A percentile compares a stretch with the other conserved stretches of the same genome.
These are phyloP conservation scores for Rhizopus sp. DNA, from an alignment of 371 early-diverging fungal species.

Conservation along the genomic window DNA sequence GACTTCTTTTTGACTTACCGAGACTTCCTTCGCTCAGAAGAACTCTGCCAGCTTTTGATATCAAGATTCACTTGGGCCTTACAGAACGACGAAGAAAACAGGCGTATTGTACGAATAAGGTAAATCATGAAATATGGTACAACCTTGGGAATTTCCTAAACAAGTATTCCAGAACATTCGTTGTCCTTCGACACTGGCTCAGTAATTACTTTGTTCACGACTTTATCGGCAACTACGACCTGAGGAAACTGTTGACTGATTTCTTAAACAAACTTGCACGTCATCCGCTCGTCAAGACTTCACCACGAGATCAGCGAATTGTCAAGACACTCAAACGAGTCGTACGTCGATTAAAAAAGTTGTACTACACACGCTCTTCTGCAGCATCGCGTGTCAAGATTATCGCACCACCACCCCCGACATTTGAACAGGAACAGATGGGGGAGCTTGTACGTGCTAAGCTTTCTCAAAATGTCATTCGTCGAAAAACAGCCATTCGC, in stretches of 20 bases:
- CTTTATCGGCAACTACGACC: conserved; percentile 50
- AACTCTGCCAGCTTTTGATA: conserved; percentile 58
- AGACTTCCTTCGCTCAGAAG: conserved; percentile 59
- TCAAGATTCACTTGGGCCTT: conserved; percentile 65
- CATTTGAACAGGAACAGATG: conserved; percentile 32
- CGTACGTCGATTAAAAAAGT: conserved; percentile 45
- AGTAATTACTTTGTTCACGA: conserved; percentile 69
- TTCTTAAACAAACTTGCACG: conserved; percentile 46
- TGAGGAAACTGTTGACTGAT: conserved; percentile 46
- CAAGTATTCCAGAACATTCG: conserved; percentile 55
- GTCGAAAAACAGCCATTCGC: conserved; percentile 26
- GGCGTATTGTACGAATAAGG: conserved; percentile 64
- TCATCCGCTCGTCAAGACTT: conserved; percentile 47
- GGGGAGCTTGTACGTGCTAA: conserved; percentile 37
- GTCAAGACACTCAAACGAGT: conserved; percentile 56
- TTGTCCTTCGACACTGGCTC: conserved; percentile 70
- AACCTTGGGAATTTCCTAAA: neutral
- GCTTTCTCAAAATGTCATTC: conserved; percentile 28
- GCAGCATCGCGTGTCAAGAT: conserved; percentile 32
- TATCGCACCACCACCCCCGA: conserved; percentile 36
- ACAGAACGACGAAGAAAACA: conserved; percentile 50
- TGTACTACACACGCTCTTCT: conserved; percentile 36
- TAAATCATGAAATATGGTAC: conserved; percentile 5
- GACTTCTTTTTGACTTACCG: conserved; percentile 76
- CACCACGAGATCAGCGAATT: conserved; percentile 60